Conservation (phyloP, 83 land plant species). For the Diphasiastrum complanatum region DNA sequence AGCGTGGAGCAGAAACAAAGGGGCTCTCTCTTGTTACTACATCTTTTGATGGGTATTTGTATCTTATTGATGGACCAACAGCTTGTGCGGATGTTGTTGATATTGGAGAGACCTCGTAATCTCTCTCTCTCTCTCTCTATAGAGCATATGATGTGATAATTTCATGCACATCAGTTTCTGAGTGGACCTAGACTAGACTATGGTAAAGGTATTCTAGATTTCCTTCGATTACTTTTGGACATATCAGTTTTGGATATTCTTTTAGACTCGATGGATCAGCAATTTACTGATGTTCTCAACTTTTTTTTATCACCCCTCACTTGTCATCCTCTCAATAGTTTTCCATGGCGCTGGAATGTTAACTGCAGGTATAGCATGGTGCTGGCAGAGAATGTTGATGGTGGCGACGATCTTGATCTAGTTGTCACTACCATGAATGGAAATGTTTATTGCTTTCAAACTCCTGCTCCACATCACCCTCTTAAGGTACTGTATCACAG, state of each 20-base stretch:
- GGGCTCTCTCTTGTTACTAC: conserved; percentile 78
- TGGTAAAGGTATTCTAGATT: too few relatives aligned
- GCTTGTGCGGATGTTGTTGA: conserved; percentile 95
- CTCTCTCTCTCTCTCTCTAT: neutral
- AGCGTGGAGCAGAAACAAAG: conserved; percentile 52
- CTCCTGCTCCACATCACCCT: conserved; percentile 85
- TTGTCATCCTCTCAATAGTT: too few relatives aligned
- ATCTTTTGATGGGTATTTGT: conserved; percentile 96
- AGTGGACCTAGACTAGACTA: too few relatives aligned
- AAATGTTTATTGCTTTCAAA: conserved; percentile 96
- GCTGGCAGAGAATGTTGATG: conserved; percentile 96
- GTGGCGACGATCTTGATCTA: conserved; percentile 97
- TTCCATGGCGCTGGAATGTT: neutral
- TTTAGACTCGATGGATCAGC: too few relatives aligned
- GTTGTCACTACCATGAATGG: conserved; percentile 98
- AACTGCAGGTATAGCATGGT: conserved; percentile 90
- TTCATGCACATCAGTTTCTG: too few relatives aligned
- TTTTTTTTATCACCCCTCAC: too few relatives aligned
- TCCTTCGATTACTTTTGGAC: too few relatives aligned
- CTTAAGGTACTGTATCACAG: conserved; percentile 48
- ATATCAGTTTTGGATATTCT: too few relatives aligned
- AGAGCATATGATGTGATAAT: too few relatives aligned
- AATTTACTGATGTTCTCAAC: too few relatives aligned
- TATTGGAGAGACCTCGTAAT: conserved; percentile 99
- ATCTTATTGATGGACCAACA: conserved; percentile 88